These are phyloP conservation scores for Phytophthora sp. DNA, from an alignment of 352 stramenopile species.

Conservation along the genomic window DNA sequence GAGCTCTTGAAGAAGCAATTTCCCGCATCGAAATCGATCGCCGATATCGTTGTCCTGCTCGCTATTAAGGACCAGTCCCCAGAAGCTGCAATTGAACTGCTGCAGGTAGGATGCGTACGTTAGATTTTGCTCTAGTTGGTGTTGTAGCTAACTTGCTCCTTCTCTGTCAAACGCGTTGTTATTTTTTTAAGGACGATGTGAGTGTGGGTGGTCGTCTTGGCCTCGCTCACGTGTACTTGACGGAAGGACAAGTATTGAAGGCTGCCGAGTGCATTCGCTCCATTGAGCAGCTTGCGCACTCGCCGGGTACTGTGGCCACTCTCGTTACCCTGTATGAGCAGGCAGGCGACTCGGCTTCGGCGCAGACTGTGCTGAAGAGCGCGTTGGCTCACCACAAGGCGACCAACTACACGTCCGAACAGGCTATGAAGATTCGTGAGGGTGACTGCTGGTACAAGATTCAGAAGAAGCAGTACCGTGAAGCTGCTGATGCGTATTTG, in stretches of 20 bases:
- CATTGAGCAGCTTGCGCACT: slow-evolving; percentile 68
- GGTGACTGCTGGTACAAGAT: slow-evolving; percentile 84
- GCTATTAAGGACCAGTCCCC: slow-evolving; percentile 72
- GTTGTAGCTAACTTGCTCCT: too few relatives aligned
- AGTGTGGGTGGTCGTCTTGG: slow-evolving; percentile 70
- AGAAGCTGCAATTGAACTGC: slow-evolving; percentile 50
- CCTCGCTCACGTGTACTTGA: slow-evolving; percentile 73
- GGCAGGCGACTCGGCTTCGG: slow-evolving; percentile 53
- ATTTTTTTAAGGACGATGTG: slow-evolving; percentile 46
- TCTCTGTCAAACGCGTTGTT: too few relatives aligned
- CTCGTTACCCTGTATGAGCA: slow-evolving; percentile 79
- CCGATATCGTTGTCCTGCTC: slow-evolving; percentile 72
- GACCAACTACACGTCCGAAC: slow-evolving; percentile 56
- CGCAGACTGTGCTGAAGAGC: slow-evolving; percentile 55
- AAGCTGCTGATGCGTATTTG: slow-evolving; percentile 66
- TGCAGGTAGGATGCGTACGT: slow-evolving; percentile 40
- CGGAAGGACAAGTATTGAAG: slow-evolving; percentile 53
- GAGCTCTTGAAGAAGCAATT: slow-evolving; percentile 63
- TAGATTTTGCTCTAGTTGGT: too few relatives aligned
- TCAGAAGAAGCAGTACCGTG: slow-evolving; percentile 76
- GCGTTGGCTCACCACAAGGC: slow-evolving; percentile 62
- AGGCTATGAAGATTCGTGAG: slow-evolving; percentile 78
- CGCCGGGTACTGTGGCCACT: slow-evolving; percentile 79
- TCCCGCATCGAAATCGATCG: slow-evolving; percentile 54
- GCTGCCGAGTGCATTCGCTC: slow-evolving; percentile 67